A percentile compares a stretch with the other conserved stretches of the same genome.
phyloP scores from a whole-genome alignment of 108 stramenopile species.

The Ochromonas danica region DNA sequence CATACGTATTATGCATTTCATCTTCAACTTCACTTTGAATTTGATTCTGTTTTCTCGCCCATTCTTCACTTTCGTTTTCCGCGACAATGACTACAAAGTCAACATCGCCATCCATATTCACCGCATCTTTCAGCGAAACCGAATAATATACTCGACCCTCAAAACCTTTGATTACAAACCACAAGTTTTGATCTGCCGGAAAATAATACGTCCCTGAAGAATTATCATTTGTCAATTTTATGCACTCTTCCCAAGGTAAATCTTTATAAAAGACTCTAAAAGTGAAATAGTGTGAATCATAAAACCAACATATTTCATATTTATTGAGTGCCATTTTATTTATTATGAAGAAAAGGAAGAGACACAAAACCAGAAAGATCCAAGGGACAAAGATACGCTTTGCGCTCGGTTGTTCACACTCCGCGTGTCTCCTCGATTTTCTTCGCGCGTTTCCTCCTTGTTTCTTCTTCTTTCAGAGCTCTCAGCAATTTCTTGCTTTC shows the following conservation, averaged over 20 bases:
- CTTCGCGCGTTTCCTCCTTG: conserved; percentile 13
- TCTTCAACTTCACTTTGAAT: conserved; percentile 17
- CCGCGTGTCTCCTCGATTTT: conserved; percentile 13
- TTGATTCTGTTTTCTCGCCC: conserved; percentile 15
- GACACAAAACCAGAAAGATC: conserved; percentile 15
- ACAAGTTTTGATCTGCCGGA: conserved; percentile 15
- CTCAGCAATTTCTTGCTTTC: conserved; percentile 15
- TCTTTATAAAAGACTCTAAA: conserved; percentile 17
- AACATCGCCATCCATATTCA: conserved; percentile 15
- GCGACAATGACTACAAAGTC: conserved; percentile 15
- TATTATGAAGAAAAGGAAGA: conserved; percentile 17
- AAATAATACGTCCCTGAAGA: conserved; percentile 16
- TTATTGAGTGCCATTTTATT: conserved; percentile 17
- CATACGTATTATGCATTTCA: conserved; percentile 17
- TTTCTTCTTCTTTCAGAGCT: conserved; percentile 16
- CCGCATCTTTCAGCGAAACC: conserved; percentile 13
- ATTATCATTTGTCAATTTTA: conserved; percentile 18
- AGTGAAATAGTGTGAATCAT: conserved; percentile 17
- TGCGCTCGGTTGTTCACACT: conserved; percentile 13
- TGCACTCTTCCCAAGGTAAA: conserved; percentile 15
- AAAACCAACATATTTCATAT: conserved; percentile 17
- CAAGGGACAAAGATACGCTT: conserved; percentile 15
- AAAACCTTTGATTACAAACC: conserved; percentile 17
- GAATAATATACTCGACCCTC: conserved; percentile 15
- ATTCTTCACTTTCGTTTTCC: conserved; percentile 16